Base-by-base conservation (phyloP, 2,329 filamentous ascomycete genomes). In the Verticillium dahliae region DNA sequence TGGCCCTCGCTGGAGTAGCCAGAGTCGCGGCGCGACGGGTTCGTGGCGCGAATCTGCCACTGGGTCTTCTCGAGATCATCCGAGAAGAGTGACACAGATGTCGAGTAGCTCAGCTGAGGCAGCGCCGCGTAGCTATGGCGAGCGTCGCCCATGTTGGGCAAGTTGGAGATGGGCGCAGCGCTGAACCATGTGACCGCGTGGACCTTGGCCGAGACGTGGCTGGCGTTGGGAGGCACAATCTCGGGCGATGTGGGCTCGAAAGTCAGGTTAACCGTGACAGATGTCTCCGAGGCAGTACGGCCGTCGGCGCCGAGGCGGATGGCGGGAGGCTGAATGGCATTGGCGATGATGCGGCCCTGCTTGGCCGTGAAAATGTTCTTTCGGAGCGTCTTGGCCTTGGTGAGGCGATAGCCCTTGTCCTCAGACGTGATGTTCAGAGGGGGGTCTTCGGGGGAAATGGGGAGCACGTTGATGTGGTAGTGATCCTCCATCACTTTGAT, bases 181-280 rank as follows among this genome's bases (percentile, higher is more conserved):
- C 80, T 78, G 69, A 79, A 86, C 72, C 78, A 85, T 6, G 82
- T 85, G 61, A 80, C 76, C 0, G 82, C 76, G 1, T 76, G 74
- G 35, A 86, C 67, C 72, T 85, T 86, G 61, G 77, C 78, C 4
- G 79, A 73, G 9, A 84, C 74, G 1, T 73, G 74, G 41, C 78
- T 79, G 64, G 86, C 71, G 67, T 75, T 80, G 45, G 83, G 83
- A 6, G 81, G 78, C 1, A 71, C 65, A 3, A 75, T 70, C 50
- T 80, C 79, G 59, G 72, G 66, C 3, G 76, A 74, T 1, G 72
- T 67, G 0, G 83, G 79, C 61, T 76, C 75, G 64, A 84, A 86
- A 61, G 73, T 72, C 9, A 86, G 70, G 65, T 75, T 71, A 59
- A 86, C 67, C 59, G 71, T 73, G 31, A 80, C 76, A 11, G 71